Base-by-base conservation (phyloP, 2,329 filamentous ascomycete genomes). In the Corinectria fuckeliana region DNA sequence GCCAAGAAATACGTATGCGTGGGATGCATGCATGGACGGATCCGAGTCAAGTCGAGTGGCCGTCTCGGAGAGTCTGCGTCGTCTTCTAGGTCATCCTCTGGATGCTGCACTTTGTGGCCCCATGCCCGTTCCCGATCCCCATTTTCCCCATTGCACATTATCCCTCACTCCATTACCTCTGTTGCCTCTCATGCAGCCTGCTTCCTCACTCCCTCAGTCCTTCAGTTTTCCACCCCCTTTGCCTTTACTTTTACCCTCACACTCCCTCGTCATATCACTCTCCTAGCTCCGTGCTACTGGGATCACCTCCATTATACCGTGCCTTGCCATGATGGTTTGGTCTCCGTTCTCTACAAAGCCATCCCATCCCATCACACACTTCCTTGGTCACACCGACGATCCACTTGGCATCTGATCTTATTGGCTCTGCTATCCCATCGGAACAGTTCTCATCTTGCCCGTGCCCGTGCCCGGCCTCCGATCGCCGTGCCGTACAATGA, bases 11-110 rank as follows among this genome's bases (percentile, higher is more conserved):
- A 59, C 58, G 63, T 58, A 66, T 63, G 68, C 65, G 68, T 54
- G 69, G 69, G 69, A 71, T 71, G 65, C 65, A 71, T 71, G 69
- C 68, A 70, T 70, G 44, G 41, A 62, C 60, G 56, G 51, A 51
- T 39, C 55, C 47, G 20, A 49, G 44, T 42, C 55, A 18, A 23
- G 25, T 41, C 26, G 42, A 45, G 42, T 34, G 26, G 50, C 44
- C n/a, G n/a, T n/a, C n/a, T n/a, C n/a, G n/a, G n/a, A n/a, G n/a
- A n/a, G n/a, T n/a, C 32, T 16, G 32, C 11, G 32, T n/a, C 30
- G 30, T 32, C 30, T 52, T 23, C 52, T 56, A 23, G 45, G 44
- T 42, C 41, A 57, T 57, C 36, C 28, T 47, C n/a, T 45, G 25
- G 42, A 11, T 16, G 34, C 39, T 58, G 20, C 25, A 23, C 28